Evolutionary conservation across 2,329 filamentous ascomycete genomes (phyloP).

Genomic region (Epichloe coenophiala): DNA sequence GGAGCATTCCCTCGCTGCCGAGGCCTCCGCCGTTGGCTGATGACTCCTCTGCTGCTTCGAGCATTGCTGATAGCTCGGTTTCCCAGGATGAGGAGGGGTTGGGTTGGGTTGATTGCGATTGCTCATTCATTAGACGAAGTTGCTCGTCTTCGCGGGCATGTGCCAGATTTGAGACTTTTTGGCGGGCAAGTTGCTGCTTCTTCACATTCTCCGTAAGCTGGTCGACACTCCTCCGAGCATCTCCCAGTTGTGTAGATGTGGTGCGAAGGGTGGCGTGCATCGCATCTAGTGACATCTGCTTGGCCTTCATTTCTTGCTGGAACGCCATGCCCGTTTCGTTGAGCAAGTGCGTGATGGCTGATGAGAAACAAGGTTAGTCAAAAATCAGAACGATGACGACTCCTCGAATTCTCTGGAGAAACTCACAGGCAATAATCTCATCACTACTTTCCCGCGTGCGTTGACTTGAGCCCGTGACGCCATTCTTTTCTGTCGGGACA

Average conservation of each 20-base stretch:
- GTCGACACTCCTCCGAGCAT: constrained; percentile 62
- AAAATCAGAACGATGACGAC: background rate
- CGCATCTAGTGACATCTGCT: constrained; percentile 71
- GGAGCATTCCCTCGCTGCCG: constrained; percentile 31
- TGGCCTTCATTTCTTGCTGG: constrained; percentile 65
- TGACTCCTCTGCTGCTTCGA: constrained; percentile 28
- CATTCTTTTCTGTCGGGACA: constrained; percentile 28
- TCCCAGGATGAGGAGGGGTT: constrained; percentile 40
- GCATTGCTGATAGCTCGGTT: constrained; percentile 35
- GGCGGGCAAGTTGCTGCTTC: constrained; percentile 50
- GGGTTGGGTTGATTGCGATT: constrained; percentile 25
- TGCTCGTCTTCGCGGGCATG: constrained; percentile 61
- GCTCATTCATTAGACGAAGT: constrained; percentile 29
- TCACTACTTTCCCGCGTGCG: constrained; percentile 60
- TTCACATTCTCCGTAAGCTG: constrained; percentile 51
- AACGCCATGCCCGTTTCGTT: constrained; percentile 68
- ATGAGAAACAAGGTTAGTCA: background rate
- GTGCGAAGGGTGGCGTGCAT: constrained; percentile 72
- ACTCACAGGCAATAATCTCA: constrained; percentile 67
- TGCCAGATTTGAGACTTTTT: constrained; percentile 67
- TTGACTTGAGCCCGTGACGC: constrained; percentile 32
- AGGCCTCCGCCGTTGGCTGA: constrained; percentile 21
- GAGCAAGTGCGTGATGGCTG: constrained; percentile 72
- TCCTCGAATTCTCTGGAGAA: background rate
- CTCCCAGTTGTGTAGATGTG: constrained; percentile 63